These are phyloP conservation scores for Glebionis coronaria DNA, from an alignment of 129 eudicot genomes.

Conservation along the genomic window DNA sequence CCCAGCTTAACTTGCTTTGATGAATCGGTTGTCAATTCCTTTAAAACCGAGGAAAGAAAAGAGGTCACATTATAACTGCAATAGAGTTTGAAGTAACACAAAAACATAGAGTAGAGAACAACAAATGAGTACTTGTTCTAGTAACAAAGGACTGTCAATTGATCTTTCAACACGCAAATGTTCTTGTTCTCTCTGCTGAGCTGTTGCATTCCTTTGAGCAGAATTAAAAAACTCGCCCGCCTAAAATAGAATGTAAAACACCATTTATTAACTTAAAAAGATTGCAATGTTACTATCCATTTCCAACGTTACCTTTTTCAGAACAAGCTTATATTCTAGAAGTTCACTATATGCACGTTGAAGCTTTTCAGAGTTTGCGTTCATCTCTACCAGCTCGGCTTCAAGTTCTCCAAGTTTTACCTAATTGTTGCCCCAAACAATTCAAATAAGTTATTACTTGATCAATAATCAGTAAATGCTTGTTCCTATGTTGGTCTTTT, in stretches of 20 bases:
- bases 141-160: slow-evolving; percentile 73
- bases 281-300: not conserved
- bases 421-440: slow-evolving; percentile 34
- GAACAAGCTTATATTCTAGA: slow-evolving; percentile 68
- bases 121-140: slow-evolving; percentile 60
- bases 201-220: slow-evolving; percentile 52
- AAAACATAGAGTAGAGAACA: slow-evolving; percentile 11
- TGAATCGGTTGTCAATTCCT: slow-evolving; percentile 60
- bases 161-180: slow-evolving; percentile 52
- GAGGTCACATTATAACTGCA: not conserved
- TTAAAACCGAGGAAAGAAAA: slow-evolving; percentile 5
- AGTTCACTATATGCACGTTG: slow-evolving; percentile 72
- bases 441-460: not conserved
- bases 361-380: slow-evolving; percentile 67
- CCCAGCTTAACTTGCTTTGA: slow-evolving; percentile 80
- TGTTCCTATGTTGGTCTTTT: not conserved
- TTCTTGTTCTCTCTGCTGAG: slow-evolving; percentile 59
- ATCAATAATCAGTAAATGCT: not conserved
- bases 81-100: not conserved
- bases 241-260: slow-evolving; percentile 30
- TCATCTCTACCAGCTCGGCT: slow-evolving; percentile 75
- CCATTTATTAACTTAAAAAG: not conserved
- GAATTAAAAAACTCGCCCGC: slow-evolving; percentile 62
- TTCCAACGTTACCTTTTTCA: slow-evolving; percentile 57
- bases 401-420: slow-evolving; percentile 73